Conservation (phyloP, 257 asterid species). For the Nicotiana knightiana region DNA sequence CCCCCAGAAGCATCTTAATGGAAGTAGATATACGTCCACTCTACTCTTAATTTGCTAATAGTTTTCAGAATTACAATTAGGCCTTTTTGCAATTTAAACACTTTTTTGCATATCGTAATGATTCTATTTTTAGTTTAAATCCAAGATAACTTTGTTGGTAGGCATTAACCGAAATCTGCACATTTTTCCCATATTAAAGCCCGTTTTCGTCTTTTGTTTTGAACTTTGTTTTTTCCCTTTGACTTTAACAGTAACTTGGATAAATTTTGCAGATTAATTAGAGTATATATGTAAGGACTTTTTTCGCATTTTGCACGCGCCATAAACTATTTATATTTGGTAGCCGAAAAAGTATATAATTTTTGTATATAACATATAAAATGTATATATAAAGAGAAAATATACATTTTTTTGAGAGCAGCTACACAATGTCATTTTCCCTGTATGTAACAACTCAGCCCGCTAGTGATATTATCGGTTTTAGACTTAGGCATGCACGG, state of each 20-base stretch:
- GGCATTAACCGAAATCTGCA: neutral
- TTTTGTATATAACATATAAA: too few relatives aligned
- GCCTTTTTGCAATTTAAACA: conserved; percentile 28
- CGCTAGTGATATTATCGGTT: too few relatives aligned
- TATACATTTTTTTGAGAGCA: too few relatives aligned
- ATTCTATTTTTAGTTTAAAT: neutral
- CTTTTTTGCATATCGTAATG: neutral
- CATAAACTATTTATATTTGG: too few relatives aligned
- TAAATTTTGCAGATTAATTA: neutral
- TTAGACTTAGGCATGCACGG: too few relatives aligned
- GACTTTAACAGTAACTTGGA: neutral
- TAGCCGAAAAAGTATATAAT: too few relatives aligned
- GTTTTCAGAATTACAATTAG: conserved; percentile 27
- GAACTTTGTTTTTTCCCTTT: neutral
- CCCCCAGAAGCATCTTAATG: conserved; percentile 17
- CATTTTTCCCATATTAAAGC: too few relatives aligned
- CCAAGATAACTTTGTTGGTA: neutral
- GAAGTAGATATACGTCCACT: conserved; percentile 31
- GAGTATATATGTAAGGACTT: too few relatives aligned
- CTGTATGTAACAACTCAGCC: too few relatives aligned
- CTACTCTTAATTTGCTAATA: neutral
- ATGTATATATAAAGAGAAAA: too few relatives aligned
- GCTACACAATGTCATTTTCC: too few relatives aligned
- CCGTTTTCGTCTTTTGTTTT: neutral
- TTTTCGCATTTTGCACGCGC: too few relatives aligned